Evolutionary conservation across 257 asterid species (phyloP).

Genomic region (Solanum etuberosum): DNA sequence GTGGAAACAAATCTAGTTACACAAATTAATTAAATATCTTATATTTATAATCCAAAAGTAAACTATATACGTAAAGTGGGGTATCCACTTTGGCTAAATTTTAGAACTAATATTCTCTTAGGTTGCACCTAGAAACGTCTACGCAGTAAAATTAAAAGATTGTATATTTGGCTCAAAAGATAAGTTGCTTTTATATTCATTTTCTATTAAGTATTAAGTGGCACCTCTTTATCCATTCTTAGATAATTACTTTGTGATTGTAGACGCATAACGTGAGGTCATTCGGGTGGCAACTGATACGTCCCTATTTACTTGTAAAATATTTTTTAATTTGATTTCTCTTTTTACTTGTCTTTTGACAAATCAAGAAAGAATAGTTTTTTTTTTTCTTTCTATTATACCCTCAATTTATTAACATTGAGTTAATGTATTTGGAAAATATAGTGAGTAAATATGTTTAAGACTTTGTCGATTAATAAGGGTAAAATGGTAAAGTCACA

Average conservation of each 20-base stretch:
- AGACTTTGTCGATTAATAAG: no score
- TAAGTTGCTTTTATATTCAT: neutral
- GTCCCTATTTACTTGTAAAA: no score
- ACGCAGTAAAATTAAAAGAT: neutral
- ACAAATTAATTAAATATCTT: neutral
- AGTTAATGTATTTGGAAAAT: no score
- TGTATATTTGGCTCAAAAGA: conserved; percentile 3
- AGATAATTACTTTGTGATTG: neutral
- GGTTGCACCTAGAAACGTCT: conserved; percentile 7
- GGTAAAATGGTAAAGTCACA: neutral
- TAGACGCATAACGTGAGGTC: neutral
- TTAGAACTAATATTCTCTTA: neutral
- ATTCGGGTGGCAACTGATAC: neutral
- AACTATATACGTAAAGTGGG: neutral
- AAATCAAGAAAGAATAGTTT: neutral
- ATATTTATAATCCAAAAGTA: neutral
- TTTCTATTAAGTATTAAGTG: neutral
- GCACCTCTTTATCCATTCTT: neutral
- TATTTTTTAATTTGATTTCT: no score
- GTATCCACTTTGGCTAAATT: neutral
- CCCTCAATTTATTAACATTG: neutral
- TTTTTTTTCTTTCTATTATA: no score
- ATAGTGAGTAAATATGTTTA: neutral
- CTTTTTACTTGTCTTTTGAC: neutral
- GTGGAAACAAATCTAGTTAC: conserved; percentile 28